Percentiles rank a stretch among this genome's conserved stretches.
These are phyloP conservation scores for Anthoceros angustus DNA, from an alignment of 225 moss, liverwort and hornwort species.

Conservation along the genomic window DNA sequence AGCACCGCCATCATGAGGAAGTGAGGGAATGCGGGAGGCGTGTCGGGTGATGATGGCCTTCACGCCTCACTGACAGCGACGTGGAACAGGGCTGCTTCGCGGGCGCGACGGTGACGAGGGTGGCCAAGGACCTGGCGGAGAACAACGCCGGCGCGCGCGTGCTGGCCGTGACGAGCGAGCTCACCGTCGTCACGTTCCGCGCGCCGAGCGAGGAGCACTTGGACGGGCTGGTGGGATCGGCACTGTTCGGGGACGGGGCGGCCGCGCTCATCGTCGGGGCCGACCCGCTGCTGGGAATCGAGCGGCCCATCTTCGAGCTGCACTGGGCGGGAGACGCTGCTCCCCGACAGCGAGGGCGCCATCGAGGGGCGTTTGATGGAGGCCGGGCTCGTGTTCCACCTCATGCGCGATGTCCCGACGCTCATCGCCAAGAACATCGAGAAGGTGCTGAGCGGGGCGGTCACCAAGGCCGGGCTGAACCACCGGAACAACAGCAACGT, in stretches of 20 bases:
- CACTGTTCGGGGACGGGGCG: conserved; percentile 36
- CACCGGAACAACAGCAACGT: background rate
- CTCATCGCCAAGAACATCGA: background rate
- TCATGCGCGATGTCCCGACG: background rate
- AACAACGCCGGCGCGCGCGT: conserved; percentile 36
- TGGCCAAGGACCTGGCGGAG: conserved; percentile 57
- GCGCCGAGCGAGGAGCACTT: conserved; percentile 36
- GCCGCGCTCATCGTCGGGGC: conserved; percentile 34
- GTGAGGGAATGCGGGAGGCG: too few relatives aligned
- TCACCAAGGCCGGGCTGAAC: background rate
- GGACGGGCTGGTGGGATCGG: conserved; percentile 38
- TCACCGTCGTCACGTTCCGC: conserved; percentile 38
- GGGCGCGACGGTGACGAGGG: conserved; percentile 28
- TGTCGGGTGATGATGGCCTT: background rate
- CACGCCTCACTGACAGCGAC: background rate
- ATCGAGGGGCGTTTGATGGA: conserved; percentile 32
- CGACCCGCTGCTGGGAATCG: conserved; percentile 25
- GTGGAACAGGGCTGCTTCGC: conserved; percentile 38
- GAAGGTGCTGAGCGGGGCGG: background rate
- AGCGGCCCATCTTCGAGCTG: conserved; percentile 30
- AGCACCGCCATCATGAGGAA: background rate
- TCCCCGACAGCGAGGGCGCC: conserved; percentile 33
- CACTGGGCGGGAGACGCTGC: conserved; percentile 34
- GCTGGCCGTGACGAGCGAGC: conserved; percentile 23
- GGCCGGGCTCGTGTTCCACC: conserved; percentile 21